phyloP scores from a whole-genome alignment of 345 rosid species.

The Firmiana major region DNA sequence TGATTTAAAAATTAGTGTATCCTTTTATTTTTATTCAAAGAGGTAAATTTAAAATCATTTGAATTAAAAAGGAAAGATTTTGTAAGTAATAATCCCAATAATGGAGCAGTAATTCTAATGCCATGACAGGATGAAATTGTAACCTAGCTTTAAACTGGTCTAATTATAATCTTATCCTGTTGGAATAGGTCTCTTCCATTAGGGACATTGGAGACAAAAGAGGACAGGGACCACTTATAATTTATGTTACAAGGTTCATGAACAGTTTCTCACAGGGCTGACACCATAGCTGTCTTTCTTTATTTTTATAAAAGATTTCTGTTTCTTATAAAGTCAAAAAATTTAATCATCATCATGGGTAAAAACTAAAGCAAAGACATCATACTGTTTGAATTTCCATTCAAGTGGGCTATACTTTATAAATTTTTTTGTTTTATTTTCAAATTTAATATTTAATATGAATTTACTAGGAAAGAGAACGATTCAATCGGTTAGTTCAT shows the following conservation, averaged over 20 bases:
- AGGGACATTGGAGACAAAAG: conserved; percentile 12
- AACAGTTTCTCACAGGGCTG: conserved; percentile 8
- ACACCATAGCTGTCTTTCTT: conserved; percentile 20
- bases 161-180: neutral
- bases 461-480: too few species aligned
- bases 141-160: too few species aligned
- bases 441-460: too few species aligned
- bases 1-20: too few species aligned
- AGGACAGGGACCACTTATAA: conserved; percentile 22
- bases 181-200: conserved; percentile 11
- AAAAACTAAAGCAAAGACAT: neutral
- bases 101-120: too few species aligned
- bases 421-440: neutral
- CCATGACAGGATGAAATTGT: too few species aligned
- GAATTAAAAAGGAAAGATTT: too few species aligned
- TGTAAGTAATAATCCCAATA: too few species aligned
- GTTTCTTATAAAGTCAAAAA: neutral
- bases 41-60: too few species aligned
- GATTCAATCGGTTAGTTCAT: too few species aligned
- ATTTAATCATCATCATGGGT: neutral
- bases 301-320: neutral
- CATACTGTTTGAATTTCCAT: neutral
- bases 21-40: too few species aligned
- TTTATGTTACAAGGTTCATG: conserved; percentile 25
- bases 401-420: neutral